Base-by-base conservation (phyloP, 1,284 basidiomycete species). In the Ganoderma sinense region DNA sequence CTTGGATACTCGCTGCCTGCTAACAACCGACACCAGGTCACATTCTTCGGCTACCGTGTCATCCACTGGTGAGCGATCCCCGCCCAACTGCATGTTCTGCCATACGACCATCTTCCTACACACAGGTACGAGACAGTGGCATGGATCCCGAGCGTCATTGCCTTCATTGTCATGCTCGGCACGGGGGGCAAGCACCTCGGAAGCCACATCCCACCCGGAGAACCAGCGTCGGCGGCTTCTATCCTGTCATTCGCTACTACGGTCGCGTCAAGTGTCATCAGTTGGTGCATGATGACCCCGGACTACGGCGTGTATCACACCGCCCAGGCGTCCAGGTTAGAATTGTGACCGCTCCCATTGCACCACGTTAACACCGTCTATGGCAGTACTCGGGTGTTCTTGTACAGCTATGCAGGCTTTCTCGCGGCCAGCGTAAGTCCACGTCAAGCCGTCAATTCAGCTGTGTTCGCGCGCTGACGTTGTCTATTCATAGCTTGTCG, bases 121-220 rank as follows among this genome's bases (percentile, higher is more conserved):
- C 10, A 18, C 36, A 82, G 80, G 77, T 85, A 90, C 71, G 91
- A 93, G 75, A 87, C 84, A 39, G 78, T 88, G 48, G 86, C 89
- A 2, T 94, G 91, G 89, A 81, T 93, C 10, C 92, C 92, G 10
- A 89, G 91, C 71, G 82, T 89, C 43, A 82, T 94, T 59, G 80
- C 88, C 20, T 92, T 92, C 80, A 84, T 93, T 68, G 84, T 89
- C 43, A 86, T 94, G 76, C 83, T 91, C 48, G 91, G 89, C 0
- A 76, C 91, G 1, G 90, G 90, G 0, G 85, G 84, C 14, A 87
- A 87, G 73, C 81, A 87, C 71, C 77, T 87, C 4, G 76, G 77
- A 20, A 78, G 79, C 64, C 67, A 74, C 45, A 71, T 70, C 70
- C 82, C 2, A 76, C 81, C 33, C 70, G 81, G 13, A 76, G 82